Conservation (phyloP, 768 basidiomycete species). For the Austroboletus eburneus region DNA sequence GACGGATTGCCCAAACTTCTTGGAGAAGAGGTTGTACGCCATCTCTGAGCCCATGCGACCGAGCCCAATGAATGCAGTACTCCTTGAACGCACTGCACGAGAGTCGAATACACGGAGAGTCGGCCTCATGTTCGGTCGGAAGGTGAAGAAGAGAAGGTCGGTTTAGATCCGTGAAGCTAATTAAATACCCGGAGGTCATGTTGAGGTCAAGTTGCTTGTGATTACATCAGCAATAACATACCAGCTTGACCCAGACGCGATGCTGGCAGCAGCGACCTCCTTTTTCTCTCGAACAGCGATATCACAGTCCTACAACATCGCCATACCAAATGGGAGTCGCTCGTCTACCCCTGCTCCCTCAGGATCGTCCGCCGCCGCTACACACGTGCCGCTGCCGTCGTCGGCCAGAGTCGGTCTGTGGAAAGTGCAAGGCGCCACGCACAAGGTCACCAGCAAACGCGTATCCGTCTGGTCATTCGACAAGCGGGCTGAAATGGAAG, state of each 20-base stretch:
- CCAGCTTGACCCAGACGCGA: constrained; percentile 19
- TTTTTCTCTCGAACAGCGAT: constrained; percentile 81
- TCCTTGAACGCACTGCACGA: constrained; percentile 38
- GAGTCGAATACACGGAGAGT: constrained; percentile 39
- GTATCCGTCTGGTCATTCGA: constrained; percentile 94
- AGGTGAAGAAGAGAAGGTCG: neutral
- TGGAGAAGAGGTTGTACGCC: constrained; percentile 80
- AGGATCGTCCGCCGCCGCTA: constrained; percentile 24
- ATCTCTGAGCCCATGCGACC: constrained; percentile 89
- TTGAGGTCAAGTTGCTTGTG: no score
- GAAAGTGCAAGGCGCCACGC: constrained; percentile 81
- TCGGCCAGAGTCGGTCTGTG: constrained; percentile 72
- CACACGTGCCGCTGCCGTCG: constrained; percentile 42
- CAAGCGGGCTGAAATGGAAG: constrained; percentile 76
- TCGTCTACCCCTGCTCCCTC: constrained; percentile 36
- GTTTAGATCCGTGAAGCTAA: neutral
- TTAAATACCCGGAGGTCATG: no score
- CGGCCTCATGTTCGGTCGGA: constrained; percentile 44
- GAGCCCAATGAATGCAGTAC: constrained; percentile 78
- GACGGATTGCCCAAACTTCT: constrained; percentile 50
- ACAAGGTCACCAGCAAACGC: constrained; percentile 86
- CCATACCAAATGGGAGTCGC: constrained; percentile 34
- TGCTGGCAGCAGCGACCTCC: constrained; percentile 81
- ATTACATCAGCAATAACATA: neutral
- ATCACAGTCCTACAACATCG: constrained; percentile 74